Base-by-base conservation (phyloP, 805 yeast species). In the Starmerella davenportii region DNA sequence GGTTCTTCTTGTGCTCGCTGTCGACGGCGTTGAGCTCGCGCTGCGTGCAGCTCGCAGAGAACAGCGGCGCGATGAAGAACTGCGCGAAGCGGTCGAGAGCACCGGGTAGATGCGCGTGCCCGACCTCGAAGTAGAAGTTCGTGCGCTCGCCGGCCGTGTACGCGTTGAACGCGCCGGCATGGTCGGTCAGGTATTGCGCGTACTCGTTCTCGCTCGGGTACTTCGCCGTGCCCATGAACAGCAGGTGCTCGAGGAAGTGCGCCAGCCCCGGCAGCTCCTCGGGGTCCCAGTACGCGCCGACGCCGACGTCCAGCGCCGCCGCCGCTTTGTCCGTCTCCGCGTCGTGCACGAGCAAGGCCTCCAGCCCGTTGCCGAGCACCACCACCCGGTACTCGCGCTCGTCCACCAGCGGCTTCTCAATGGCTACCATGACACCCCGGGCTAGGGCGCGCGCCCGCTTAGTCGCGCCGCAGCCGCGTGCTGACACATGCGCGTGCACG, bases 1-100 rank as follows among this genome's bases (percentile, higher is more conserved):
- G 63, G 55, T 87, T 87, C 61, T 90, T 87, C 56, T 84, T 87
- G 62, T 87, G 82, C 60, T 87, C 98, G 29, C 93, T 79, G 58
- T 87, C 95, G 8, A 87, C 96, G 1, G 96, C 96, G 45, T 74
- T 72, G 50, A 87, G 79, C 58, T 87, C 98, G 40, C 95, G 68
- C 53, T 84, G 94, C 53, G 82, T 80, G 53, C 95, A 76, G 45
- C 72, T 64, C 39, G 66, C 60, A 37, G 63, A 59, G 49, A 87
- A 87, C 48, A 87, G 62, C 1, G 98, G 98, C 21, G 71, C 57
- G 27, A 85, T 77, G 63, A 87, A 87, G 55, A 87, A 87, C 56
- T 87, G 96, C 4, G 94, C 70, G 57, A 87, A 87, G 50, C 96
- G 66, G 56, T 87, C 96, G 38, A 87, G 61, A 0, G 95, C 95